Evolutionary conservation across 495 filamentous ascomycete genomes (phyloP).

Genomic region (Staphylotrichum longicolle): DNA sequence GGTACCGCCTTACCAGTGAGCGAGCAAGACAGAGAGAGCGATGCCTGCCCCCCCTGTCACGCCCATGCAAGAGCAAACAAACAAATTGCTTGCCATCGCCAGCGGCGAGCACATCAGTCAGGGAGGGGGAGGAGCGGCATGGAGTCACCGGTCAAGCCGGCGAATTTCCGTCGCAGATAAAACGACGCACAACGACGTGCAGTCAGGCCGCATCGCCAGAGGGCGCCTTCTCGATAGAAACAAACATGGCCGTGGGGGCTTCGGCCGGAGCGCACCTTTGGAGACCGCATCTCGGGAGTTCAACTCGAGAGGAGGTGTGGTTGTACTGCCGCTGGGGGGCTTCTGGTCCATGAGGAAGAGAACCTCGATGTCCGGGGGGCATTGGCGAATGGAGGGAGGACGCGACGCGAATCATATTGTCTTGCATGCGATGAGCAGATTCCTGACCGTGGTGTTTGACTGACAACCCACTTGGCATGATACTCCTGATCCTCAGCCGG

Average conservation of each 20-base stretch:
- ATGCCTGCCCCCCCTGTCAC: no score
- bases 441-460: not conserved
- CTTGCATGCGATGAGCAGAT: conserved; percentile 9
- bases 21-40: no score
- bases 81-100: not conserved
- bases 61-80: conserved; percentile 11
- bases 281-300: not conserved
- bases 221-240: no score
- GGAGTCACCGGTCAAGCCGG: conserved; percentile 5
- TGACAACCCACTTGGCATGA: not conserved
- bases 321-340: conserved; percentile 6
- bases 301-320: conserved; percentile 15
- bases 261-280: conserved; percentile 14
- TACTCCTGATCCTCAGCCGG: not conserved
- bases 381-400: conserved; percentile 4
- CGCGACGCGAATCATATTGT: conserved; percentile 5
- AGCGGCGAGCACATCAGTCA: no score
- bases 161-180: not conserved
- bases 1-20: not conserved
- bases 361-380: not conserved
- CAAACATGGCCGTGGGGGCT: conserved; percentile 3
- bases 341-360: not conserved
- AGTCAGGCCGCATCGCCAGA: not conserved
- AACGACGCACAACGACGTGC: not conserved
- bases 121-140: no score